phyloP scores from a whole-genome alignment of 176 grass and related monocot genomes.

The Bothriochloa decipiens region DNA sequence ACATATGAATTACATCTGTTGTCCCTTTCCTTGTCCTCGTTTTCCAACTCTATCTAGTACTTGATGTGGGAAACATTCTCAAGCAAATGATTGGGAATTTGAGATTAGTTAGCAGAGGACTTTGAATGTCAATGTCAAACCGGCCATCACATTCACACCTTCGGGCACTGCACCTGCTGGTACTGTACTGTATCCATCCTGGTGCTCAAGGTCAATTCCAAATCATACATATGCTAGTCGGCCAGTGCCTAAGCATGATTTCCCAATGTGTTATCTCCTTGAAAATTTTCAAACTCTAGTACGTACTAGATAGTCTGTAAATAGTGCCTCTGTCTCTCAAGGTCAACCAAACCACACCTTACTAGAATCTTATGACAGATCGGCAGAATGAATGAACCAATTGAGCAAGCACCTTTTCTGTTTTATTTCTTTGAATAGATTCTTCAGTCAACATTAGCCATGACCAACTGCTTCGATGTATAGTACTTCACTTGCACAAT shows the following conservation, averaged over 20 bases:
- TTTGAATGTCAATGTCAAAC: constrained; percentile 36
- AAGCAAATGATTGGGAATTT: constrained; percentile 32
- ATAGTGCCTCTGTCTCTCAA: background rate
- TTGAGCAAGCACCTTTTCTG: background rate
- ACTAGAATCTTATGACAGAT: constrained; percentile 11
- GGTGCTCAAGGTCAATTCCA: constrained; percentile 34
- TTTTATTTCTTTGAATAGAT: constrained; percentile 10
- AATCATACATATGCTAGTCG: background rate
- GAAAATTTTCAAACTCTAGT: constrained; percentile 23
- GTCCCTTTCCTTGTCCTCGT: constrained; percentile 1
- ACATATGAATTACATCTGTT: constrained; percentile 8
- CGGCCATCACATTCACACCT: background rate
- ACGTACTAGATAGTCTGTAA: background rate
- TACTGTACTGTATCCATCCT: background rate
- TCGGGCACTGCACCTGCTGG: constrained; percentile 6
- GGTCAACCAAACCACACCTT: constrained; percentile 25
- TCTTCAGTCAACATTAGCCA: constrained; percentile 9
- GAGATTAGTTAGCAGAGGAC: constrained; percentile 13
- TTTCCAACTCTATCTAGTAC: background rate
- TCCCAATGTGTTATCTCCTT: constrained; percentile 1
- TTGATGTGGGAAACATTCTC: constrained; percentile 26
- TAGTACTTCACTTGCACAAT: background rate
- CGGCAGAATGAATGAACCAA: constrained; percentile 7
- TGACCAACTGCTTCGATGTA: background rate
- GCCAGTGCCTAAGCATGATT: constrained; percentile 11